Conservation (phyloP, 1,139 yeast species). For the Magnusiomyces clavatus region DNA sequence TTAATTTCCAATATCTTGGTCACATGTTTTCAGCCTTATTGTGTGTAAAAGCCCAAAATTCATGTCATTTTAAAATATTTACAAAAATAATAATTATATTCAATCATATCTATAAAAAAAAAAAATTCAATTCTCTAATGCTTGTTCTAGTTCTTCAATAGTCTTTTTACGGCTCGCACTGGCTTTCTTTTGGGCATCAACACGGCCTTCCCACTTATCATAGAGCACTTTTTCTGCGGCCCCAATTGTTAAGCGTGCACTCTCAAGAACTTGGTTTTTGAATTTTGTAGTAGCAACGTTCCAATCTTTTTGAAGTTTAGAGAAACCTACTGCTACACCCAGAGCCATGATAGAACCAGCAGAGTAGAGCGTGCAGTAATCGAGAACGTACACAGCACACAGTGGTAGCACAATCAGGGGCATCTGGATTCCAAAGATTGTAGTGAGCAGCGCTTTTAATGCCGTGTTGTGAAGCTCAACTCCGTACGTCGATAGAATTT, state of each 20-base stretch:
- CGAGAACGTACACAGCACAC: conserved; percentile 29
- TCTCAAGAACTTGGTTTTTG: conserved; percentile 22
- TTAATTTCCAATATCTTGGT: no score
- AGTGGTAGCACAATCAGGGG: conserved; percentile 29
- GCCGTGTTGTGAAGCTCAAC: conserved; percentile 15
- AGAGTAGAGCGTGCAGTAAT: conserved; percentile 26
- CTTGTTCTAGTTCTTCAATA: background rate
- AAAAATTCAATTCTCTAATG: background rate
- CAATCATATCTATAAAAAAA: no score
- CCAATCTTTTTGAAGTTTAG: conserved; percentile 33
- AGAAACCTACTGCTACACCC: conserved; percentile 33
- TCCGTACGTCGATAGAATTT: conserved; percentile 10
- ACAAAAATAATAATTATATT: no score
- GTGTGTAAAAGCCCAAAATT: no score
- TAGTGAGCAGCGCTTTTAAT: conserved; percentile 9
- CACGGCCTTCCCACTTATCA: conserved; percentile 30
- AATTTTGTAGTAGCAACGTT: conserved; percentile 24
- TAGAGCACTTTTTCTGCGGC: conserved; percentile 25
- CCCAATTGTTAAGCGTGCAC: conserved; percentile 23
- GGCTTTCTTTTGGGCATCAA: conserved; percentile 22
- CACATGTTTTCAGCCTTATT: no score
- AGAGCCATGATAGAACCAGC: conserved; percentile 34
- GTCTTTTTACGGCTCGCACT: conserved; percentile 8
- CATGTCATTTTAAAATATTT: no score
- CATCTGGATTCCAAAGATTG: conserved; percentile 30